Percentiles rank a stretch among this genome's conserved stretches.
Evolutionary conservation across 306 rosid species (phyloP).

Genomic region (Cucurbita pepo): DNA sequence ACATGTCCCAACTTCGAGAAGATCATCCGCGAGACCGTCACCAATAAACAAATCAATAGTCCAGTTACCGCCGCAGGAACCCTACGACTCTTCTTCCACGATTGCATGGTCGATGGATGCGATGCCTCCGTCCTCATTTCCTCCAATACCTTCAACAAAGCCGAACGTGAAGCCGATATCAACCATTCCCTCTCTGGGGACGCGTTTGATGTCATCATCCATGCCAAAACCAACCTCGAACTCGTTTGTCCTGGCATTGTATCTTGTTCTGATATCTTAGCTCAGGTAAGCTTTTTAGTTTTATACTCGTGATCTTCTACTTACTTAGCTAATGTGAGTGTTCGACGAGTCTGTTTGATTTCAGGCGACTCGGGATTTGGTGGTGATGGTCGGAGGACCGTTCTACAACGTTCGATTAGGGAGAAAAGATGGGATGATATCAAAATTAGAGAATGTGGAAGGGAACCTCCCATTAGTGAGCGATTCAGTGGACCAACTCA

Average conservation of each 20-base stretch:
- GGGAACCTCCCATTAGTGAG: not conserved
- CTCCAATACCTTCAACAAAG: not conserved
- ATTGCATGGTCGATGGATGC: slow-evolving; percentile 5
- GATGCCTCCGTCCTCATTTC: not conserved
- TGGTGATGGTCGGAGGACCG: slow-evolving; percentile 4
- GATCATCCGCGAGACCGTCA: slow-evolving; percentile 1
- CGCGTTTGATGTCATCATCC: not conserved
- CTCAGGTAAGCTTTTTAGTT: not conserved
- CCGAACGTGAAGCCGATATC: slow-evolving; percentile 2
- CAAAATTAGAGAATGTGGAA: not conserved
- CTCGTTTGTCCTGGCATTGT: not conserved
- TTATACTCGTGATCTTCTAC: no score
- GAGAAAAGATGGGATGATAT: not conserved
- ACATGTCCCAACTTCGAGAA: not conserved
- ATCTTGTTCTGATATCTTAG: slow-evolving; percentile 1
- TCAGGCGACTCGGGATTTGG: not conserved
- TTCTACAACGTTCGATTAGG: not conserved
- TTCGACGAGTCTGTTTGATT: no score
- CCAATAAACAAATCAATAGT: not conserved
- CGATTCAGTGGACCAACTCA: not conserved
- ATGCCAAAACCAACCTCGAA: slow-evolving; percentile 1
- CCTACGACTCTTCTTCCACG: slow-evolving; percentile 5
- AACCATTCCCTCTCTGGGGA: slow-evolving; percentile 5
- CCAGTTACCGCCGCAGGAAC: slow-evolving; percentile 3
- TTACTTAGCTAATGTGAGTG: no score